Evolutionary conservation across 768 basidiomycete genomes (phyloP).

Genomic region (Melanogaster broomeanus): DNA sequence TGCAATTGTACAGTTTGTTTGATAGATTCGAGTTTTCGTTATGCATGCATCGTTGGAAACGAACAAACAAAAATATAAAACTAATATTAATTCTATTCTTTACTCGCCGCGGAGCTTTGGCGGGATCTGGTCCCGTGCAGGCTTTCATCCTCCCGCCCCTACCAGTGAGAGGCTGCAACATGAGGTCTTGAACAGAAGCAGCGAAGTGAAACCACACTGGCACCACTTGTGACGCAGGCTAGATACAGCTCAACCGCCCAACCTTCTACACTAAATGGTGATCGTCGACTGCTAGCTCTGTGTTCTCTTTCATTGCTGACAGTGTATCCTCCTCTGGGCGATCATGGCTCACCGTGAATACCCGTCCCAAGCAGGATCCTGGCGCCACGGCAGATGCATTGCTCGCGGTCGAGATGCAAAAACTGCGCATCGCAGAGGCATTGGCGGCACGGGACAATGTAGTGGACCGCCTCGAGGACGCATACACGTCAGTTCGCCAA

Average conservation of each 20-base stretch:
- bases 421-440: constrained; percentile 54
- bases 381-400: constrained; percentile 45
- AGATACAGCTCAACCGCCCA: not conserved
- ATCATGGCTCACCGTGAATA: not conserved
- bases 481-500: constrained; percentile 60
- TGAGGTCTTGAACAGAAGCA: no score
- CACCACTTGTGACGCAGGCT: not conserved
- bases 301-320: not conserved
- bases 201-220: constrained; percentile 7
- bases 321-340: no score
- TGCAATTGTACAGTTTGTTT: no score
- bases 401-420: constrained; percentile 55
- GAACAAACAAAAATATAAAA: no score
- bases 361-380: constrained; percentile 10
- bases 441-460: constrained; percentile 63
- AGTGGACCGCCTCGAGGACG: constrained; percentile 57
- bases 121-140: no score
- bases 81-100: no score
- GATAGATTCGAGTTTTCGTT: no score
- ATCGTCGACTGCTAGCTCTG: not conserved
- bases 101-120: no score
- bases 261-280: constrained; percentile 15
- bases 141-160: no score
- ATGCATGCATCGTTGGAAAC: no score
- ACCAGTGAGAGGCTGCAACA: no score